Percentiles rank a stretch among this genome's conserved stretches.
These are phyloP conservation scores for Chrysoporthe deuterocubensis DNA, from an alignment of 2,329 filamentous ascomycete genomes.

Conservation along the genomic window DNA sequence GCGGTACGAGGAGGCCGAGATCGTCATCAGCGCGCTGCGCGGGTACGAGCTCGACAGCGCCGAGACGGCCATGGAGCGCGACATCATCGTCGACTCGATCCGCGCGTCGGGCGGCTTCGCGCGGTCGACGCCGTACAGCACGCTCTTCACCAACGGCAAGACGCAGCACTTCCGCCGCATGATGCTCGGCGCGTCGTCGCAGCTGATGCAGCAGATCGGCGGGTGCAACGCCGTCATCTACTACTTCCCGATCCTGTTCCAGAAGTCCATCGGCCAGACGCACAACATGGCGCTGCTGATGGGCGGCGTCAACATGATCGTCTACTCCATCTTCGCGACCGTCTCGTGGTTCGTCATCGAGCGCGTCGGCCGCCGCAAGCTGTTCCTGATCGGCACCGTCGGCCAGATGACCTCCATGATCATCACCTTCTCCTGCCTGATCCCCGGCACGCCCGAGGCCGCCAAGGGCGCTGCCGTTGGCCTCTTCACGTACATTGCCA, in stretches of 20 bases:
- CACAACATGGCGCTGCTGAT: conserved; percentile 56
- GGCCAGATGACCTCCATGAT: conserved; percentile 67
- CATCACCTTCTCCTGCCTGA: conserved; percentile 44
- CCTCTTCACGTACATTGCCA: conserved; percentile 52
- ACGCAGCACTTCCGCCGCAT: conserved; percentile 69
- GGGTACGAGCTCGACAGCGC: conserved; percentile 54
- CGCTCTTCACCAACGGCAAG: conserved; percentile 64
- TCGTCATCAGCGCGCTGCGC: conserved; percentile 42
- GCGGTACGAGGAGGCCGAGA: conserved; percentile 41
- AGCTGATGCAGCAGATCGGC: conserved; percentile 66
- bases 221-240: conserved; percentile 65
- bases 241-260: conserved; percentile 64
- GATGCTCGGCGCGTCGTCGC: conserved; percentile 61
- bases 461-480: conserved; percentile 49
- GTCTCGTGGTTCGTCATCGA: conserved; percentile 55
- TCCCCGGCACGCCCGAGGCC: conserved; percentile 40
- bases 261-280: conserved; percentile 44
- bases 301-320: conserved; percentile 59
- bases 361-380: conserved; percentile 59
- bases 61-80: conserved; percentile 62
- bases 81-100: conserved; percentile 67
- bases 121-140: conserved; percentile 53
- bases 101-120: conserved; percentile 53
- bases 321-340: conserved; percentile 65
- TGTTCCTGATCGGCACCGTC: conserved; percentile 67